A percentile compares a stretch with the other conserved stretches of the same genome.
Evolutionary conservation across 2,329 filamentous ascomycete species (phyloP).

Genomic region (Diplocarpon mali): DNA sequence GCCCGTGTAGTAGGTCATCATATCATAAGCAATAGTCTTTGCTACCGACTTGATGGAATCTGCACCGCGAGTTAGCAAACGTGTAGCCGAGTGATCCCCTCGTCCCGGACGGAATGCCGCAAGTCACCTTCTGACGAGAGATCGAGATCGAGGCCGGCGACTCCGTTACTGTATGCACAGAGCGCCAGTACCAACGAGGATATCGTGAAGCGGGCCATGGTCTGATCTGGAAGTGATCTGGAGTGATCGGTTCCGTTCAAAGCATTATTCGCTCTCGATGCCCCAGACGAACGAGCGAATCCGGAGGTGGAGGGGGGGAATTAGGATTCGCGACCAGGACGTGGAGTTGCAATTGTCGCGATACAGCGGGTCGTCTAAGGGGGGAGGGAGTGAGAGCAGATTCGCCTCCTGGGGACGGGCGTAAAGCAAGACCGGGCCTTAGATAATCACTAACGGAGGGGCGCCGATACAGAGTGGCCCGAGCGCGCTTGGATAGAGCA

Average conservation of each 20-base stretch:
- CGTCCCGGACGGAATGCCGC: background rate
- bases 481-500: no score
- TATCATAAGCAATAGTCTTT: constrained; percentile 31
- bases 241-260: no score
- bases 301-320: background rate
- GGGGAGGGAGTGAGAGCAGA: no score
- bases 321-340: background rate
- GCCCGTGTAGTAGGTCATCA: constrained; percentile 40
- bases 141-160: constrained; percentile 5
- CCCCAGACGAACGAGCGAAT: constrained; percentile 3
- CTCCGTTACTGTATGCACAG: constrained; percentile 1
- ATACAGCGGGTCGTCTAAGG: background rate
- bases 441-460: no score
- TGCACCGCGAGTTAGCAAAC: constrained; percentile 3
- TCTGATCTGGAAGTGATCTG: no score
- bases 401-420: no score
- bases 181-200: constrained; percentile 4
- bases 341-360: background rate
- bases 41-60: constrained; percentile 25
- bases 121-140: constrained; percentile 3
- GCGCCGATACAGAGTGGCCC: no score
- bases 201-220: background rate
- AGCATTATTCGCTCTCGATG: constrained; percentile 1
- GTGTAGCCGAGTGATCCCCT: background rate
- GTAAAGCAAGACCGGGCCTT: no score